Evolutionary conservation across 2,329 filamentous ascomycete species (phyloP).

Genomic region (Ceratocystiopsis minuta): DNA sequence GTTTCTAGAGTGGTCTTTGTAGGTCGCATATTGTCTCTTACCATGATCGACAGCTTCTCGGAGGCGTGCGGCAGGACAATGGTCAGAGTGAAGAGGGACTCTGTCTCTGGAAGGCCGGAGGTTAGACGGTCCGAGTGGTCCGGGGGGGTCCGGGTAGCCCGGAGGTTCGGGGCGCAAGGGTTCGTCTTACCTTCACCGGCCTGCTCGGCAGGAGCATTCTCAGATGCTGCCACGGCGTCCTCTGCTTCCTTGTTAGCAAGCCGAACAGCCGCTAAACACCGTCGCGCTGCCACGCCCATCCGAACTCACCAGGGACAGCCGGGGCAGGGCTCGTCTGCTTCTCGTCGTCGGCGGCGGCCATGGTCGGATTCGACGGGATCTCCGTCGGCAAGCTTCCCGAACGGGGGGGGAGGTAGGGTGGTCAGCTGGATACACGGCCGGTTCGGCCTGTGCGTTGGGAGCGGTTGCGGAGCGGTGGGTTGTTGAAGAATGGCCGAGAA

Average conservation of each 20-base stretch:
- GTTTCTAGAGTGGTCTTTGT: no score
- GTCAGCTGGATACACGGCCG: background rate
- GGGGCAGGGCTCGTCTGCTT: constrained; percentile 2
- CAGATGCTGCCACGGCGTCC: constrained; percentile 1
- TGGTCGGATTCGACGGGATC: background rate
- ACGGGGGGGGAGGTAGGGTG: background rate
- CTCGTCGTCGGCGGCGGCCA: constrained; percentile 6
- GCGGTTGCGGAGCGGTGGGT: background rate
- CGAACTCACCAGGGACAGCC: constrained; percentile 4
- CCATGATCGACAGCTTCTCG: constrained; percentile 69
- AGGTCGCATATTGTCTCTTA: no score
- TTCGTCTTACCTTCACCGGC: constrained; percentile 1
- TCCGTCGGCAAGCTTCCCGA: background rate
- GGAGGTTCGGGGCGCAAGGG: constrained; percentile 12
- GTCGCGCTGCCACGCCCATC: no score
- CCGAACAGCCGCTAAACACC: background rate
- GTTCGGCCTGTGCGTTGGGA: background rate
- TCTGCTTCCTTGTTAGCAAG: constrained; percentile 1
- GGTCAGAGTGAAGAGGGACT: constrained; percentile 44
- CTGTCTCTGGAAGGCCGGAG: constrained; percentile 3
- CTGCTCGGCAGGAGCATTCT: constrained; percentile 8
- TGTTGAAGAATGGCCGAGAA: background rate
- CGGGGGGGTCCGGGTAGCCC: constrained; percentile 7
- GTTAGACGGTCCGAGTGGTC: constrained; percentile 5
- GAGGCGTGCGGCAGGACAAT: constrained; percentile 69